phyloP scores from a whole-genome alignment of 208 protist genomes.

The Eutreptiella sp. region DNA sequence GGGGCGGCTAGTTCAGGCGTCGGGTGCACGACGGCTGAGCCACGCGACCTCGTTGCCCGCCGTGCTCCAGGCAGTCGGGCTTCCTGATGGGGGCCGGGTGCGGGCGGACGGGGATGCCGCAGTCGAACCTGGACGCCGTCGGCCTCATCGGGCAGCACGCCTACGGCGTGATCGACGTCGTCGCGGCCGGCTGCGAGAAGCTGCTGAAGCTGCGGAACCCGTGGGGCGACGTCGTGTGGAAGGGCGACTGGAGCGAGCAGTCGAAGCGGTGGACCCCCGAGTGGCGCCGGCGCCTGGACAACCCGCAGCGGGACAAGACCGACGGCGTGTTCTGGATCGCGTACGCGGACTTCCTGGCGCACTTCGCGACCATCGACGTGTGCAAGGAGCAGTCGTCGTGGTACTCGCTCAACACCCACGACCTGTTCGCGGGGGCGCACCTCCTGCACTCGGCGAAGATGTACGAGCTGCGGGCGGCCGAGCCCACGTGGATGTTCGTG shows the following conservation, averaged over 20 bases:
- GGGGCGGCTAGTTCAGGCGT: too few relatives aligned
- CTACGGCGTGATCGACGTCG: conserved; percentile 12
- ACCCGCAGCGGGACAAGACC: too few relatives aligned
- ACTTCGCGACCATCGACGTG: conserved; percentile 8
- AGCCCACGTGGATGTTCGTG: conserved; percentile 13
- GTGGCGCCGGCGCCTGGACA: too few relatives aligned
- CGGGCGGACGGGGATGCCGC: too few relatives aligned
- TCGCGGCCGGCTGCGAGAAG: too few relatives aligned
- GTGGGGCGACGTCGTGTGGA: neutral
- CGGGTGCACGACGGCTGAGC: too few relatives aligned
- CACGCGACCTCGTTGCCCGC: too few relatives aligned
- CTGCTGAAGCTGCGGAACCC: neutral
- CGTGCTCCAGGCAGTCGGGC: too few relatives aligned
- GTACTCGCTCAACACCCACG: neutral
- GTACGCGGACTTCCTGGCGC: conserved; percentile 21
- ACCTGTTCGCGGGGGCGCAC: neutral
- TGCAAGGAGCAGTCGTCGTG: conserved; percentile 8
- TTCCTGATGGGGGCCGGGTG: too few relatives aligned
- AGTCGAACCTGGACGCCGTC: too few relatives aligned
- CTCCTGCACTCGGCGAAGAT: neutral
- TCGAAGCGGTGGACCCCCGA: neutral
- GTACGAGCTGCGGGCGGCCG: neutral
- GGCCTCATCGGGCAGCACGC: too few relatives aligned
- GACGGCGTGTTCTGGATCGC: too few relatives aligned
- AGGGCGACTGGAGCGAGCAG: neutral